These are phyloP conservation scores for Neobulgaria alba DNA, from an alignment of 2,329 filamentous ascomycete genomes.

Conservation along the genomic window DNA sequence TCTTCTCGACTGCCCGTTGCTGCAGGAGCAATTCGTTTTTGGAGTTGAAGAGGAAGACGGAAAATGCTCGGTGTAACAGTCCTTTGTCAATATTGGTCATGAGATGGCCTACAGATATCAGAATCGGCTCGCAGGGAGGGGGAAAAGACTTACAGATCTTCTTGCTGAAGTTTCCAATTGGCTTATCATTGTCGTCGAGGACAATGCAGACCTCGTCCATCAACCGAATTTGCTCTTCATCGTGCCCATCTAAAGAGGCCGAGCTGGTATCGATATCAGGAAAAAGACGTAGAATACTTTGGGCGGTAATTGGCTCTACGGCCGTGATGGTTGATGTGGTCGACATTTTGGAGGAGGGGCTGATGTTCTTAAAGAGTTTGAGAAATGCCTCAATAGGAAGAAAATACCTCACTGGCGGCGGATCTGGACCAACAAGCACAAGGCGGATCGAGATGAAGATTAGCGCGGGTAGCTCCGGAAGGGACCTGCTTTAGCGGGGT, in stretches of 20 bases:
- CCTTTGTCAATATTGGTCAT: conserved; percentile 99
- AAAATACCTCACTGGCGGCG: conserved; percentile 9
- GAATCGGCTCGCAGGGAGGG: conserved; percentile 7
- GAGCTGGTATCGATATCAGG: conserved; percentile 68
- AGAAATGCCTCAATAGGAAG: conserved; percentile 12
- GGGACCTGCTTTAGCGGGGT: conserved; percentile 2
- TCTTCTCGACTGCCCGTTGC: conserved; percentile 93
- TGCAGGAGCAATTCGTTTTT: conserved; percentile 89
- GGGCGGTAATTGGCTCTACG: conserved; percentile 64
- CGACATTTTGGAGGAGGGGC: conserved; percentile 20
- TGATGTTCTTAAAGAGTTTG: conserved; percentile 2
- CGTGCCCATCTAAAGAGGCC: conserved; percentile 77
- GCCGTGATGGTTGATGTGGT: conserved; percentile 40
- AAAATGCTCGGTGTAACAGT: conserved; percentile 93
- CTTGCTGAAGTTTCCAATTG: conserved; percentile 95
- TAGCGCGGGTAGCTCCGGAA: background rate
- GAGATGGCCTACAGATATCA: conserved; percentile 62
- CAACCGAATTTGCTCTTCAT: conserved; percentile 92
- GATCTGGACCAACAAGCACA: too few relatives aligned
- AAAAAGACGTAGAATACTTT: conserved; percentile 81
- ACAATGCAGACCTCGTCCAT: conserved; percentile 99
- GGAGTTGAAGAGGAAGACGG: conserved; percentile 93
- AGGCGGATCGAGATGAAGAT: too few relatives aligned
- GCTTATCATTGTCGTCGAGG: conserved; percentile 79
- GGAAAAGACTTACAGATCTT: conserved; percentile 68